phyloP scores from a whole-genome alignment of 2,329 filamentous ascomycete species.

The Metarhizium rileyi region DNA sequence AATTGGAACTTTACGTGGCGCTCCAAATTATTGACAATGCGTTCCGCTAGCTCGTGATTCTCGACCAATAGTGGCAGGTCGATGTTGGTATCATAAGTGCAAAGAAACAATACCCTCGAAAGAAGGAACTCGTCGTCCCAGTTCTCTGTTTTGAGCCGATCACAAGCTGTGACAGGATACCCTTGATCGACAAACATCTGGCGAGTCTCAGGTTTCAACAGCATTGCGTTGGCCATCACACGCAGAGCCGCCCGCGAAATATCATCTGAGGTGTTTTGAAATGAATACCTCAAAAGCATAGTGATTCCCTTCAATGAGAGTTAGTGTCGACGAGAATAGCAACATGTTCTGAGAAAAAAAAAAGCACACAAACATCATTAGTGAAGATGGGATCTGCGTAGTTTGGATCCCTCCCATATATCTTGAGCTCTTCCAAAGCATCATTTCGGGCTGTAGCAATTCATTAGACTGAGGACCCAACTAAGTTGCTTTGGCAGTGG shows the following conservation, averaged over 20 bases:
- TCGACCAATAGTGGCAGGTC: constrained; percentile 38
- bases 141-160: constrained; percentile 61
- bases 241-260: constrained; percentile 69
- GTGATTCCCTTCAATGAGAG: constrained; percentile 56
- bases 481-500: background rate
- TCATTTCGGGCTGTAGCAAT: constrained; percentile 48
- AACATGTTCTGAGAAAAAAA: background rate
- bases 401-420: constrained; percentile 51
- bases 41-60: constrained; percentile 35
- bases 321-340: background rate
- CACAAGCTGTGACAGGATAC: constrained; percentile 53
- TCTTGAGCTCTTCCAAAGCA: constrained; percentile 60
- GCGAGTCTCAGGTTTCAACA: constrained; percentile 39
- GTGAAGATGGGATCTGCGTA: constrained; percentile 78
- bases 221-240: constrained; percentile 70
- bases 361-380: constrained; percentile 53
- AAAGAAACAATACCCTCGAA: constrained; percentile 34
- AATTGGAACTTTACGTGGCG: constrained; percentile 50
- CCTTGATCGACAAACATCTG: constrained; percentile 31
- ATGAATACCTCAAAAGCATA: constrained; percentile 62
- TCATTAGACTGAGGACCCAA: constrained; percentile 3
- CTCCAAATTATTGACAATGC: constrained; percentile 58
- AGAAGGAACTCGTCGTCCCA: constrained; percentile 79
- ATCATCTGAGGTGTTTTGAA: constrained; percentile 52
- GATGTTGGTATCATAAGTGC: constrained; percentile 39